Conservation (phyloP, 225 moss, liverwort and hornwort species). For the Marchantia paleacea region DNA sequence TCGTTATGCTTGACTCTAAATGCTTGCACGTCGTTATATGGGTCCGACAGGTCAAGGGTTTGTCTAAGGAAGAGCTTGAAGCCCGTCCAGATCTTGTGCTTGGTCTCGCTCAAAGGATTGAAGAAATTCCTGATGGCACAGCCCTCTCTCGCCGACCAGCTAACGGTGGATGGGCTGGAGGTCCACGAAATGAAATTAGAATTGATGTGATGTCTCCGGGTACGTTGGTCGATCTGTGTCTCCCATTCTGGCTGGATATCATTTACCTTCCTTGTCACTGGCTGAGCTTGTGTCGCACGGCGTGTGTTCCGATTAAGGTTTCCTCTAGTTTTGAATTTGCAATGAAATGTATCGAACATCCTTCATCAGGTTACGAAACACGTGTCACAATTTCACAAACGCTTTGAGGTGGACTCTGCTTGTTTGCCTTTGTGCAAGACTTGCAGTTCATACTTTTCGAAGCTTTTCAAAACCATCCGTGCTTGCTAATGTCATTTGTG, state of each 20-base stretch:
- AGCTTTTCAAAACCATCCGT: neutral
- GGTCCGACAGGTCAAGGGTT: constrained; percentile 52
- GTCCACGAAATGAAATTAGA: constrained; percentile 59
- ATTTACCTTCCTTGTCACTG: neutral
- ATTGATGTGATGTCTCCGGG: constrained; percentile 67
- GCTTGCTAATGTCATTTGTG: neutral
- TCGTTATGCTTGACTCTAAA: neutral
- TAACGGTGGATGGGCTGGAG: constrained; percentile 50
- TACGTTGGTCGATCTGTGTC: constrained; percentile 8
- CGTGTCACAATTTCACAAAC: neutral
- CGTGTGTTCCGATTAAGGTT: neutral
- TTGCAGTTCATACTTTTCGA: neutral
- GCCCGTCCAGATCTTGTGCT: constrained; percentile 55
- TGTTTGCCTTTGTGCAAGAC: neutral
- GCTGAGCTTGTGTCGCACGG: neutral
- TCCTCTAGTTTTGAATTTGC: neutral
- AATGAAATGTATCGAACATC: neutral
- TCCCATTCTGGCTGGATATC: neutral
- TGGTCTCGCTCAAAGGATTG: constrained; percentile 60
- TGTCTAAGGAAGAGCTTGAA: constrained; percentile 62
- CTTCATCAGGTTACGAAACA: neutral
- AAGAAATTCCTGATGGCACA: constrained; percentile 71
- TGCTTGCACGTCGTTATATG: neutral
- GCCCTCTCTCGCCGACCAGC: constrained; percentile 36
- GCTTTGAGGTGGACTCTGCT: neutral